These are phyloP conservation scores for Pythium utonaiense DNA, from an alignment of 352 stramenopile species.

Conservation along the genomic window DNA sequence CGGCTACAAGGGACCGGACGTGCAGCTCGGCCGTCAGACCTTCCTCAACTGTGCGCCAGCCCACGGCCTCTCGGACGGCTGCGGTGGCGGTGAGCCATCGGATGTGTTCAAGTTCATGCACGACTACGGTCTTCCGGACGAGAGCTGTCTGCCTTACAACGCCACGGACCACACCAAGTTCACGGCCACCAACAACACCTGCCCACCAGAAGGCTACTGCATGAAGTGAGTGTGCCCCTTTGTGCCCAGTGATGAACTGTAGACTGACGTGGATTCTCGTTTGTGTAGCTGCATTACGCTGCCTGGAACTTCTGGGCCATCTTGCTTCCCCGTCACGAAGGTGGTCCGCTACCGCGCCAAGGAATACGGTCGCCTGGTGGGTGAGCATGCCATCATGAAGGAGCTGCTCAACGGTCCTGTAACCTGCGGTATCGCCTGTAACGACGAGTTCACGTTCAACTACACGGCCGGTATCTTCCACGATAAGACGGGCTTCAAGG, in stretches of 20 bases:
- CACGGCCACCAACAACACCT: conserved; percentile 44
- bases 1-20: conserved; percentile 42
- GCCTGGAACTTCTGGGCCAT: conserved; percentile 20
- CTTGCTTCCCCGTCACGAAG: conserved; percentile 49
- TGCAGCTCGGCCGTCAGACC: conserved; percentile 53
- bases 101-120: conserved; percentile 69
- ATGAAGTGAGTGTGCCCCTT: conserved; percentile 41
- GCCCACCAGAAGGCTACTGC: conserved; percentile 57
- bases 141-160: conserved; percentile 59
- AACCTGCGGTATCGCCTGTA: conserved; percentile 88
- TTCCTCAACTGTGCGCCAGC: conserved; percentile 63
- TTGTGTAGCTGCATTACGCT: conserved; percentile 38
- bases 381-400: conserved; percentile 63
- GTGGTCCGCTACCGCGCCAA: conserved; percentile 55
- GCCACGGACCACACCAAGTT: conserved; percentile 59
- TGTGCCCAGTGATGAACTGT: neutral
- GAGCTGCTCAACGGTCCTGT: conserved; percentile 77
- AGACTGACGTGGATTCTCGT: neutral
- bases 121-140: conserved; percentile 49
- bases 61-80: conserved; percentile 51
- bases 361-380: conserved; percentile 39
- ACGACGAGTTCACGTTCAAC: conserved; percentile 55
- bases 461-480: conserved; percentile 89
- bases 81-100: conserved; percentile 46
- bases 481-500: conserved; percentile 59